A percentile compares a stretch with the other conserved stretches of the same genome.
Conservation (phyloP, 2,329 filamentous ascomycete genomes). For the Colletotrichum abscissum region DNA sequence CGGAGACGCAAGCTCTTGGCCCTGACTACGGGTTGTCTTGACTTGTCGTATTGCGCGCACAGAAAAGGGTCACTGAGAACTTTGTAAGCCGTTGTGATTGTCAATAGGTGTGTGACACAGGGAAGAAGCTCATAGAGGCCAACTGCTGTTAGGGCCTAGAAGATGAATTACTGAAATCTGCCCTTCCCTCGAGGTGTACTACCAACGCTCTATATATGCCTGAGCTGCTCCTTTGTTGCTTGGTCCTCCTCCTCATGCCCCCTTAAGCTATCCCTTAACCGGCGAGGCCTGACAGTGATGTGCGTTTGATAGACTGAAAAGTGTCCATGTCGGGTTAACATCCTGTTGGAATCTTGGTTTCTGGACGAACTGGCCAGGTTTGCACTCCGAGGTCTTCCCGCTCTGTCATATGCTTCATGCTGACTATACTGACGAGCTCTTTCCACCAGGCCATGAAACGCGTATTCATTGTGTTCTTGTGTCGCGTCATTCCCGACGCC, state of each 20-base stretch:
- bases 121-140: no score
- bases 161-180: no score
- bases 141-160: no score
- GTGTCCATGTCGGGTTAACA: no score
- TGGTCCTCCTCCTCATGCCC: no score
- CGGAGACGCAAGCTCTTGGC: background rate
- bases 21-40: background rate
- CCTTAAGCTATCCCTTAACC: no score
- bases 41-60: background rate
- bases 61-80: background rate
- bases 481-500: background rate
- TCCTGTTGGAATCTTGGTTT: background rate
- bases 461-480: background rate
- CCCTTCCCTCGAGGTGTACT: no score
- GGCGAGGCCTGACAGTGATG: background rate
- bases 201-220: no score
- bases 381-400: background rate
- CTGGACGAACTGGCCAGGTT: background rate
- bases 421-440: background rate
- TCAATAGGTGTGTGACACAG: no score
- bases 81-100: background rate
- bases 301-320: background rate
- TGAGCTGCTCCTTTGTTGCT: no score
- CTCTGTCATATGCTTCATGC: background rate
- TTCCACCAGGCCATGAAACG: background rate